A percentile compares a stretch with the other conserved stretches of the same genome.
Evolutionary conservation across 768 basidiomycete genomes (phyloP).

Genomic region (Suillus cothurnatus): DNA sequence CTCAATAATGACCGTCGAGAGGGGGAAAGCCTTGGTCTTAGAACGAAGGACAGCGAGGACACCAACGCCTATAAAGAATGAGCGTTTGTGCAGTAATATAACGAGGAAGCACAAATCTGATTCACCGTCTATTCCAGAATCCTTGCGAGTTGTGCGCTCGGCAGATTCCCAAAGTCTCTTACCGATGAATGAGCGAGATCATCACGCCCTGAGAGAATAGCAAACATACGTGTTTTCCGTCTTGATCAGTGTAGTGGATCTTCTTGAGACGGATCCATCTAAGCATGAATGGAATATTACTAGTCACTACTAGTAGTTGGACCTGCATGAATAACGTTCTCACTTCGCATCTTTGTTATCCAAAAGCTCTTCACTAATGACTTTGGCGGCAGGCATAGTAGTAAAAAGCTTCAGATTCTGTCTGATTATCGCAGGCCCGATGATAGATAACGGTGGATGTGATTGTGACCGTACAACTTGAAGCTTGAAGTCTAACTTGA

Average conservation of each 20-base stretch:
- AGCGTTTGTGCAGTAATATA: neutral
- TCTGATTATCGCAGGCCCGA: neutral
- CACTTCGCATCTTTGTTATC: slow-evolving; percentile 60
- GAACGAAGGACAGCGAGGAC: slow-evolving; percentile 82
- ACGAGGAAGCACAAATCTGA: neutral
- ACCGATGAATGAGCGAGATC: slow-evolving; percentile 9
- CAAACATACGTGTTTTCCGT: slow-evolving; percentile 65
- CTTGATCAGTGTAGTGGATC: slow-evolving; percentile 77
- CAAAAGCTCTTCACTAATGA: slow-evolving; percentile 55
- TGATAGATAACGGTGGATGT: neutral
- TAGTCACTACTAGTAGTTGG: too few species aligned
- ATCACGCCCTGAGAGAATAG: neutral
- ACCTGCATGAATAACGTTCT: slow-evolving; percentile 19
- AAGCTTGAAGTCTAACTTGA: too few species aligned
- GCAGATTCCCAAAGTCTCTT: slow-evolving; percentile 91
- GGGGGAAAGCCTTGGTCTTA: slow-evolving; percentile 66
- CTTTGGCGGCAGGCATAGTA: slow-evolving; percentile 45
- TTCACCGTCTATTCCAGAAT: slow-evolving; percentile 80
- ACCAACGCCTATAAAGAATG: slow-evolving; percentile 64
- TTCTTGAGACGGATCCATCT: slow-evolving; percentile 89
- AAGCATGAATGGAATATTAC: neutral
- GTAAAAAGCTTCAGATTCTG: slow-evolving; percentile 1
- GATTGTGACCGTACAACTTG: neutral
- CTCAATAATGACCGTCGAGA: slow-evolving; percentile 84
- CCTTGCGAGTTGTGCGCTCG: slow-evolving; percentile 76